Conservation (phyloP, 2,329 filamentous ascomycete species). For the Xylaria sp. region DNA sequence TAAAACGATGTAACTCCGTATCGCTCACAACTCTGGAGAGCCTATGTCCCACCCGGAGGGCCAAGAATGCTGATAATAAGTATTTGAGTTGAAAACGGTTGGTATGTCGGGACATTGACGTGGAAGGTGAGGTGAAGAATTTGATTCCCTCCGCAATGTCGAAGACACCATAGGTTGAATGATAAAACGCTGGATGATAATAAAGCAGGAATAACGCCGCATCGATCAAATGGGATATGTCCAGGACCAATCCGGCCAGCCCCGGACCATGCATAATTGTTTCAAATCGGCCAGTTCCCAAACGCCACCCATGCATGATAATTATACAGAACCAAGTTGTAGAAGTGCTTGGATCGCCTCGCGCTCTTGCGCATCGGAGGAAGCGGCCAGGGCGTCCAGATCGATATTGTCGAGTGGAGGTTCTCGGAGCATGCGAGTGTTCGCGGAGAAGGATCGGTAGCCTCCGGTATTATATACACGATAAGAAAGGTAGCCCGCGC, state of each 20-base stretch:
- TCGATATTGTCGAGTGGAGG: slow-evolving; percentile 63
- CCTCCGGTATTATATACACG: slow-evolving; percentile 59
- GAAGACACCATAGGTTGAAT: slow-evolving; percentile 43
- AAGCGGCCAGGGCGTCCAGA: slow-evolving; percentile 60
- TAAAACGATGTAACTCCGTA: slow-evolving; percentile 42
- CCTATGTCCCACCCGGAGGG: slow-evolving; percentile 40
- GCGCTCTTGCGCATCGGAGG: slow-evolving; percentile 77
- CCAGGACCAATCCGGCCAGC: slow-evolving; percentile 44
- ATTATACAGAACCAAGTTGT: slow-evolving; percentile 81
- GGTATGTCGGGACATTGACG: slow-evolving; percentile 30
- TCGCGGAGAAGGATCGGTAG: slow-evolving; percentile 61
- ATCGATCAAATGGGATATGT: slow-evolving; percentile 43
- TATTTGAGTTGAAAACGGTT: slow-evolving; percentile 33
- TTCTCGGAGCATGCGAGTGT: slow-evolving; percentile 63
- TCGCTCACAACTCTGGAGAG: slow-evolving; percentile 42
- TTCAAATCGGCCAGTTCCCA: slow-evolving; percentile 42
- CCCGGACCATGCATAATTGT: slow-evolving; percentile 43
- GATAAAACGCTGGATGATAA: slow-evolving; percentile 39
- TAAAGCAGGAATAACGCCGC: slow-evolving; percentile 45
- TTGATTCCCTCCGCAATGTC: slow-evolving; percentile 37
- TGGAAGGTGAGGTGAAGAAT: slow-evolving; percentile 34
- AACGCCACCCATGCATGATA: slow-evolving; percentile 67
- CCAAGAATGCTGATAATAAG: slow-evolving; percentile 42
- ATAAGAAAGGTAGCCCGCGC: slow-evolving; percentile 59
- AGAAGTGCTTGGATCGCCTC: slow-evolving; percentile 85